Percentiles rank a stretch among this genome's conserved stretches.
These are phyloP conservation scores for Mycena floridula DNA, from an alignment of 768 basidiomycete genomes.

Conservation along the genomic window DNA sequence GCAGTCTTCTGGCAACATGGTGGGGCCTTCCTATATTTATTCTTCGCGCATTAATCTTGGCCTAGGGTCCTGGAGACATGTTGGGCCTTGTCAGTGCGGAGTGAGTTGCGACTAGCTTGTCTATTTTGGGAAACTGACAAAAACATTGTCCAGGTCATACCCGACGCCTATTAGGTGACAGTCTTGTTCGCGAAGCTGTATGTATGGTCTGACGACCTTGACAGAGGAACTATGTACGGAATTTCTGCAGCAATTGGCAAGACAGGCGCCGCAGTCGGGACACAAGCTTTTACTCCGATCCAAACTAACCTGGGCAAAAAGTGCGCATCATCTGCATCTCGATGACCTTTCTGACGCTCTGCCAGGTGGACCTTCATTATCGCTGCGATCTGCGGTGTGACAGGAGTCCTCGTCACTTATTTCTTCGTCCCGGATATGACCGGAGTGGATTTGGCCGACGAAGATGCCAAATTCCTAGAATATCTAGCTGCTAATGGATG, in stretches of 20 bases:
- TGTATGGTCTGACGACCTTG: neutral
- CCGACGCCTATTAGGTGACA: slow-evolving; percentile 56
- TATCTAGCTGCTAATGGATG: slow-evolving; percentile 62
- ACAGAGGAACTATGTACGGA: slow-evolving; percentile 64
- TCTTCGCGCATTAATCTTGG: no score
- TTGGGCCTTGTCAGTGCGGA: slow-evolving; percentile 60
- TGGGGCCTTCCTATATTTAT: slow-evolving; percentile 15
- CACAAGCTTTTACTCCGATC: slow-evolving; percentile 66
- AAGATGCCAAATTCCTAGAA: slow-evolving; percentile 55
- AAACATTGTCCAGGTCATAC: slow-evolving; percentile 50
- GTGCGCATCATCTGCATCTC: slow-evolving; percentile 22
- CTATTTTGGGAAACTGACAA: no score
- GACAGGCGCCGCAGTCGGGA: slow-evolving; percentile 69
- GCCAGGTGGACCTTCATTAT: slow-evolving; percentile 62
- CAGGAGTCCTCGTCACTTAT: slow-evolving; percentile 59
- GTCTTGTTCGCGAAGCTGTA: neutral
- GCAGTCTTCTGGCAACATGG: slow-evolving; percentile 68
- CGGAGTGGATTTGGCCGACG: slow-evolving; percentile 58
- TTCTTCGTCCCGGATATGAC: slow-evolving; percentile 68
- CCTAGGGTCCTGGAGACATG: slow-evolving; percentile 73
- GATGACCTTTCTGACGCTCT: neutral
- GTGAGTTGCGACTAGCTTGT: no score
- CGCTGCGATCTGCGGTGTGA: slow-evolving; percentile 60
- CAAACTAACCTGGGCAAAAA: slow-evolving; percentile 61
- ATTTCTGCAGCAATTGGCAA: slow-evolving; percentile 56